These are phyloP conservation scores for Pichia kluyveri DNA, from an alignment of 805 yeast genomes.

Conservation along the genomic window DNA sequence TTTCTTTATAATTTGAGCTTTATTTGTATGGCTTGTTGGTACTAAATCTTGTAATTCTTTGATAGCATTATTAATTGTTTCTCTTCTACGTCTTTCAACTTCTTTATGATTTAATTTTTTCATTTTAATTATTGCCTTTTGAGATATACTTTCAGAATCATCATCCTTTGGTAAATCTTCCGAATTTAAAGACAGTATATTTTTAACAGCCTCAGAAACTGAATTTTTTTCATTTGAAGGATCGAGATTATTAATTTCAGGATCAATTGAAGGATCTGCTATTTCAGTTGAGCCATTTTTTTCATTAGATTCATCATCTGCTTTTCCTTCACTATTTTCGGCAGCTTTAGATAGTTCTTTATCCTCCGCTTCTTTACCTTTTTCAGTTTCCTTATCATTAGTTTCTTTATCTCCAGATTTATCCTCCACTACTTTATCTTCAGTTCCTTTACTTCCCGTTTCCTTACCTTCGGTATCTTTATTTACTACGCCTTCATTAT, in stretches of 20 bases:
- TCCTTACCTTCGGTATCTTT: too few species aligned
- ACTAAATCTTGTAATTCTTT: constrained; percentile 66
- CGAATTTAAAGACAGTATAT: neutral
- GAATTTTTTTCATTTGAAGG: neutral
- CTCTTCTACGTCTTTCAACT: constrained; percentile 89
- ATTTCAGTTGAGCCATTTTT: neutral
- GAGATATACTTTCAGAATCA: neutral
- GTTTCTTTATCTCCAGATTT: too few species aligned
- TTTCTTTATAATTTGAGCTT: constrained; percentile 79
- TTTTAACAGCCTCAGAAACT: neutral
- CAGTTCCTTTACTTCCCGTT: too few species aligned
- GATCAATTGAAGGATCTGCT: neutral
- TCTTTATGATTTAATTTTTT: constrained; percentile 91
- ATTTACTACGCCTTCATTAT: too few species aligned
- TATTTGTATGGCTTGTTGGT: constrained; percentile 80
- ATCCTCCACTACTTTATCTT: too few species aligned
- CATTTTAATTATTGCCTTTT: constrained; percentile 28
- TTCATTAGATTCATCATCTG: neutral
- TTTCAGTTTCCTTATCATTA: too few species aligned
- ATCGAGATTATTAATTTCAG: neutral
- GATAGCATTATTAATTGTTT: constrained; percentile 81
- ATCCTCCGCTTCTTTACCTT: too few species aligned
- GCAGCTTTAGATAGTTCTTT: too few species aligned
- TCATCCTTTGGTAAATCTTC: neutral
- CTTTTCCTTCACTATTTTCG: neutral